phyloP scores from a whole-genome alignment of 2,329 filamentous ascomycete species.

The Xylariaceae sp. region DNA sequence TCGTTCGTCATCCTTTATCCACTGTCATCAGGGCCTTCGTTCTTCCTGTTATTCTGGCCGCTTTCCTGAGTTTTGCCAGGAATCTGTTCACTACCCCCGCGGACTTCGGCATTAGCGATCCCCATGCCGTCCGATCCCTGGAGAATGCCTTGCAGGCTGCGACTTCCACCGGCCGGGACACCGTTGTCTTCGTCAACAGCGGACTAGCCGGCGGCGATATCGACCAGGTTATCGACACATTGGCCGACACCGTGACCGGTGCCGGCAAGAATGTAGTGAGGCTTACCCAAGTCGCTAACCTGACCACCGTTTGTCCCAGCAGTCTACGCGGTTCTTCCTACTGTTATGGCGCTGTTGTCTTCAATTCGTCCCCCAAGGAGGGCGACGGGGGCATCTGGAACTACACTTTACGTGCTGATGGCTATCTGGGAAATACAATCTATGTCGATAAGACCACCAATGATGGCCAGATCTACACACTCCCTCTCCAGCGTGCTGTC shows the following conservation, averaged over 20 bases:
- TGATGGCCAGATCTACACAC: conserved; percentile 70
- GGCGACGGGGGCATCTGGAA: conserved; percentile 70
- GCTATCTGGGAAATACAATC: conserved; percentile 62
- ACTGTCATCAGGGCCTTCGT: conserved; percentile 56
- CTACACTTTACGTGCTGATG: conserved; percentile 78
- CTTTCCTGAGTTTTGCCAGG: conserved; percentile 66
- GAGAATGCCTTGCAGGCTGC: conserved; percentile 58
- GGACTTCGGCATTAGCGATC: conserved; percentile 65
- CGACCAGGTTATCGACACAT: conserved; percentile 60
- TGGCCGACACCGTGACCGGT: conserved; percentile 55
- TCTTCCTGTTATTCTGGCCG: conserved; percentile 54
- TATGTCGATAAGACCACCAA: conserved; percentile 63
- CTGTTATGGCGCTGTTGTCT: conserved; percentile 72
- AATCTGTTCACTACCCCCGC: conserved; percentile 80
- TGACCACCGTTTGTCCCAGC: conserved; percentile 61
- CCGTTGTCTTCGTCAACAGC: conserved; percentile 75
- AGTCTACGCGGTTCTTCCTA: conserved; percentile 62
- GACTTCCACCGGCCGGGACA: conserved; percentile 55
- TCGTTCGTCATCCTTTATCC: conserved; percentile 49
- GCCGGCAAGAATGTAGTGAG: conserved; percentile 54
- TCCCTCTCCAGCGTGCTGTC: conserved; percentile 76
- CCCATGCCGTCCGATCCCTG: conserved; percentile 60
- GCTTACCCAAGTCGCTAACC: conserved; percentile 50
- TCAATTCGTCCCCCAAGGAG: conserved; percentile 70
- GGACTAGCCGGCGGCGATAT: conserved; percentile 67